Evolutionary conservation across 2,329 filamentous ascomycete genomes (phyloP), one percentile per base, ranked within the genome.

Genomic region (Amphichorda felina): DNA sequence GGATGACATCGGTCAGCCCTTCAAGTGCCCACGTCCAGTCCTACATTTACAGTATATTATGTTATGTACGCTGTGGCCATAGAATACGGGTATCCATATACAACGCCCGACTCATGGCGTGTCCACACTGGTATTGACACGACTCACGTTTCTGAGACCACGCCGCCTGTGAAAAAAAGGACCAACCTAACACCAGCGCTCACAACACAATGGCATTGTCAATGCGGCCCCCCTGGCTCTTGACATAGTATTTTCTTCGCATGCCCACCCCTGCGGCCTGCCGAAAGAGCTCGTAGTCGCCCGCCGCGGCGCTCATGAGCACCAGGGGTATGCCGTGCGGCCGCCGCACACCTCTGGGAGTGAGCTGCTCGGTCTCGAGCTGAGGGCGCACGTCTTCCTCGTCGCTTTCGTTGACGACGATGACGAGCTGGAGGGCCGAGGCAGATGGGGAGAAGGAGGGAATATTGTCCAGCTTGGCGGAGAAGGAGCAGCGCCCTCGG

Each of bases 401-500:
- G 3, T 75, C 71, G 70, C 78, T 2, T 33, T 60, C 56, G 40
- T 62, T 58, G 4, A 95, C 73, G 0, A 95, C 61, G 30, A 96
- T 63, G 19, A 96, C 85, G 4, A 96, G 70, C 54, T 94, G 83
- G 14, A 96, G 63, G 1, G 77, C 68, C 3, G 57, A 53, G 1
- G 64, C 54, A 0, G 67, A 64, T 0, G 82, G 78, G 2, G 76
- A 67, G 51, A 79, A 89, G 8, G 75, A 72, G 1, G 89, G 87
- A n/a, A 96, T 87, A 44, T 85, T 88, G 35, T 71, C 68, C 1
- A 96, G 61, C 55, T 98, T 98, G 19, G 80, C 62, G 25, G 74
- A 79, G 56, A 96, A 96, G 17, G 72, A 81, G 60, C 91, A 98
- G 1, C 75, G 77, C 27, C 91, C 89, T 5, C 91, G 77, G 19